Base-by-base conservation (phyloP, 192 early-diverging fungal species). In the Backusella macrospora region DNA sequence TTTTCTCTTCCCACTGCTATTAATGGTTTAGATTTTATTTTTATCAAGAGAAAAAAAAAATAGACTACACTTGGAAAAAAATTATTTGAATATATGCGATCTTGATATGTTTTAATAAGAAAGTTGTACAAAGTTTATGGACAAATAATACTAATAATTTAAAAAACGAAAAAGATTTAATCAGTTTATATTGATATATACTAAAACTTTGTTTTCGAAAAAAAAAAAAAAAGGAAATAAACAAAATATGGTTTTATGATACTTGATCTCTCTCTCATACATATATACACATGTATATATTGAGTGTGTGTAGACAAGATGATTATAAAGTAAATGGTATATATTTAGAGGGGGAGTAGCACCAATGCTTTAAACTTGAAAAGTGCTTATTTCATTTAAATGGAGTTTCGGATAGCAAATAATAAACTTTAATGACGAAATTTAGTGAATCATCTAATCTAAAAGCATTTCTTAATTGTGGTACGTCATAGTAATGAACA, bases 331-430 rank as follows among this genome's bases (percentile, higher is more conserved):
- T 55, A 3, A 4, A 55, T 23, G 52, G 52, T 26, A 59, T 59
- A 59, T 59, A 23, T 59, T 59, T 59, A 59, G 52, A 59, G 52
- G 23, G 52, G 7, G 52, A 59, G 26, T 14, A 26, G 9, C 18
- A 23, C 9, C 49, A 23, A 26, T 26, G 26, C 52, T 59, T 59
- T 59, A 59, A 59, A 12, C 3, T 59, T 59, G 18, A 59, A 26
- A 26, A 23, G 23, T 59, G 4, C 21, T 23, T 59, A 26, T 26
- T 59, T 59, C 21, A 23, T 23, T 59, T 59, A 59, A 59, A 59
- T 59, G 52, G 52, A 59, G 52, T 59, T 59, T 59, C 21, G 52
- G 26, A 59, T 26, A 23, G 26, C 12, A 59, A 59, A 59, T 59
- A 59, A 59, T 59, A 59, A 59, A 23, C 52, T 59, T 59, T 52